phyloP scores from a whole-genome alignment of 2,329 filamentous ascomycete genomes.

The Aspergillus quadrilineatus region DNA sequence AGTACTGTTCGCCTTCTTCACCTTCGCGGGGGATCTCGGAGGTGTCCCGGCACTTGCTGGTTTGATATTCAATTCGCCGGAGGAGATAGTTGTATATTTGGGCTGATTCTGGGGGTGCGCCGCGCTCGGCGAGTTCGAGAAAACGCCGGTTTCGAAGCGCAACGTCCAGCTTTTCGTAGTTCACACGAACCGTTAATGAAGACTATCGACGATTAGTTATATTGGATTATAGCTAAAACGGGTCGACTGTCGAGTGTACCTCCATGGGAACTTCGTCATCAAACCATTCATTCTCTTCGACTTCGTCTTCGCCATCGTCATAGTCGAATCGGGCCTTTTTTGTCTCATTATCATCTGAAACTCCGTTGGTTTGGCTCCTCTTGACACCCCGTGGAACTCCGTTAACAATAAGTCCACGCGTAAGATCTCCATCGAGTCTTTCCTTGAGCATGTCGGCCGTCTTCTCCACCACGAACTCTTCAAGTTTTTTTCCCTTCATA shows the following conservation, averaged over 20 bases:
- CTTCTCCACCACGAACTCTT: conserved; percentile 32
- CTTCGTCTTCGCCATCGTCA: conserved; percentile 30
- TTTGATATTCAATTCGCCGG: conserved; percentile 66
- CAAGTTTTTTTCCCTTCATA: conserved; percentile 41
- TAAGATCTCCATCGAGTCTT: conserved; percentile 37
- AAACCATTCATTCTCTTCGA: conserved; percentile 38
- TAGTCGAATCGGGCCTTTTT: conserved; percentile 26
- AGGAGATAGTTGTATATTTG: conserved; percentile 76
- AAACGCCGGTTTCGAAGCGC: conserved; percentile 78
- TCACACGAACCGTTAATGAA: conserved; percentile 72
- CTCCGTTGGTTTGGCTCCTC: conserved; percentile 26
- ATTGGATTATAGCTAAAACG: background rate
- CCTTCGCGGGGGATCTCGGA: conserved; percentile 41
- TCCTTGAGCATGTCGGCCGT: conserved; percentile 34
- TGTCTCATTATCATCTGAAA: conserved; percentile 18
- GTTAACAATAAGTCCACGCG: conserved; percentile 31
- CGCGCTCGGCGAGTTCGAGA: conserved; percentile 67
- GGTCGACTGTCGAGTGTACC: conserved; percentile 25
- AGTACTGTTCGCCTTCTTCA: conserved; percentile 43
- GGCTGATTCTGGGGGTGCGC: conserved; percentile 71
- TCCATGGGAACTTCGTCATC: conserved; percentile 41
- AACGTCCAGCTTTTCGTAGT: conserved; percentile 80
- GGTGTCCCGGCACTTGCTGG: conserved; percentile 61
- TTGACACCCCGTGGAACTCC: conserved; percentile 37
- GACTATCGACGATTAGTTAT: conserved; percentile 51